phyloP scores from a whole-genome alignment of 2,329 filamentous ascomycete genomes.

The Chalaropsis thielavioides region DNA sequence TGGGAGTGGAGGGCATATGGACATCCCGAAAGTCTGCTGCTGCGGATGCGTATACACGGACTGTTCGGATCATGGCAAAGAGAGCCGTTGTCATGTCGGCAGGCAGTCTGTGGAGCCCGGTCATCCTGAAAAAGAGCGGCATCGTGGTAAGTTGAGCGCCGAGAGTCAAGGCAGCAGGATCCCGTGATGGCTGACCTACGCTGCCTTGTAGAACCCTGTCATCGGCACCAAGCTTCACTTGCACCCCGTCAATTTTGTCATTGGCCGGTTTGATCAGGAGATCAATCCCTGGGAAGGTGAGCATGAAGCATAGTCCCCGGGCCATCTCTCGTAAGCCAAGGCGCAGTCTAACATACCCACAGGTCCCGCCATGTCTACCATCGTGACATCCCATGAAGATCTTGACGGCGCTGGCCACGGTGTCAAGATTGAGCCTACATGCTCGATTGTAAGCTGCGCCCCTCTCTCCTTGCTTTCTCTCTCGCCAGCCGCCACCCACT shows the following conservation, averaged over 20 bases:
- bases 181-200: slow-evolving; percentile 19
- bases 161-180: background rate
- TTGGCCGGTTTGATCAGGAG: slow-evolving; percentile 54
- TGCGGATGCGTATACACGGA: slow-evolving; percentile 28
- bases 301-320: background rate
- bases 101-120: slow-evolving; percentile 62
- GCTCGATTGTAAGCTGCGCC: slow-evolving; percentile 44
- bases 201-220: slow-evolving; percentile 46
- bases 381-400: slow-evolving; percentile 66
- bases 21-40: background rate
- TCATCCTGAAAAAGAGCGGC: slow-evolving; percentile 64
- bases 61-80: slow-evolving; percentile 61
- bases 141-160: slow-evolving; percentile 39
- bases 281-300: slow-evolving; percentile 52
- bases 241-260: slow-evolving; percentile 53
- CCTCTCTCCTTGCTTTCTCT: slow-evolving; percentile 19
- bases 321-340: background rate
- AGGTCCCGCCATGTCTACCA: slow-evolving; percentile 64
- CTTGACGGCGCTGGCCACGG: slow-evolving; percentile 70
- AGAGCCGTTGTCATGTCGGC: slow-evolving; percentile 59
- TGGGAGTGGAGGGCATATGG: slow-evolving; percentile 57
- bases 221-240: slow-evolving; percentile 71
- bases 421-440: slow-evolving; percentile 60
- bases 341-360: slow-evolving; percentile 18
- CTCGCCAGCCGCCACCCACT: background rate